Base-by-base conservation (phyloP, 2,329 filamentous ascomycete species). In the Clonostachys rosea region DNA sequence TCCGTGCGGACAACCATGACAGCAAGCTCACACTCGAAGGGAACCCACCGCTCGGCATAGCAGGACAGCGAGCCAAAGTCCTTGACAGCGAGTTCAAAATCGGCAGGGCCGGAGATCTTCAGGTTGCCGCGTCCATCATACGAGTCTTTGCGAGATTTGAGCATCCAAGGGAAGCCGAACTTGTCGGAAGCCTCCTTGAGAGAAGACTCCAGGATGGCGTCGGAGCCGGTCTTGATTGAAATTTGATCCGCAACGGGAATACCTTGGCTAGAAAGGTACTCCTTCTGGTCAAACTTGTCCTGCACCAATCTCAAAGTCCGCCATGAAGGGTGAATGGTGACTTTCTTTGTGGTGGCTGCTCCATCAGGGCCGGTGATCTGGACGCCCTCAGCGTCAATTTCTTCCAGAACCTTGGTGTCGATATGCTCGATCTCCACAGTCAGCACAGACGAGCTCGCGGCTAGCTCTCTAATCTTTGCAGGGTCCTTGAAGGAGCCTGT, bases 371-470 rank as follows among this genome's bases (percentile, higher is more conserved):
- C 24, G 2, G 24, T 30, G 18, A 83, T 71, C 52, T 80, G 69
- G 5, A 86, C 81, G 34, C 84, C 82, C 46, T 75, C 71, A 14
- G 80, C 79, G 5, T 81, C 82, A 48, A 96, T 83, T 61, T 95
- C 88, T 67, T 96, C 89, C 5, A 96, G 78, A 20, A 94, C 86
- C 46, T 89, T 76, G n/a, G 90, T 94, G 65, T 96, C 83, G 49
- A 96, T 87, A 68, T 96, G 92, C 73, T 97, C 92, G 53, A 96
- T 96, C 68, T 97, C 92, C 13, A 95, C 89, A 1, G 91, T 96
- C 51, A 96, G 74, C 14, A 95, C 81, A 62, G 95, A 89, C 57
- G 84, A 90, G 34, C 75, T 70, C 37, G 78, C 70, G 3, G 92
- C 91, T n/a, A 97, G 75, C 63, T 89, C 77, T 40, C 84, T 81